Conservation (phyloP, 75 land plant genomes). For the Picea sitchensis region DNA sequence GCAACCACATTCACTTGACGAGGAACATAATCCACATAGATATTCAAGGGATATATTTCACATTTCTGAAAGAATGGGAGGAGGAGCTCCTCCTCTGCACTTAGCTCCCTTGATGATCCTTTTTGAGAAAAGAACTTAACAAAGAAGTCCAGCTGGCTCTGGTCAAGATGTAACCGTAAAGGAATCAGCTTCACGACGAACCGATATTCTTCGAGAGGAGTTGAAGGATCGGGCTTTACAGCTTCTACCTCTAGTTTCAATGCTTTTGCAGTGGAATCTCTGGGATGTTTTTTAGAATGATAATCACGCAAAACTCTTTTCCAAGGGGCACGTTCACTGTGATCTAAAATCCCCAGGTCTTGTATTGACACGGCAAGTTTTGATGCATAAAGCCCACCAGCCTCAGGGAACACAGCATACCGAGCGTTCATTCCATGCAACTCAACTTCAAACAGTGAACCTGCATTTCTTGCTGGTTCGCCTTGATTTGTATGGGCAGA, state of each 20-base stretch:
- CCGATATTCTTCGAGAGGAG: constrained; percentile 90
- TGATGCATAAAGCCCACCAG: constrained; percentile 49
- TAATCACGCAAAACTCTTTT: constrained; percentile 76
- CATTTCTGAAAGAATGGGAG: too few species aligned
- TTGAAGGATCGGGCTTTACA: constrained; percentile 78
- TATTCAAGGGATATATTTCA: too few species aligned
- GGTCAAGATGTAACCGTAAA: constrained; percentile 86
- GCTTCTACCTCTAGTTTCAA: constrained; percentile 77
- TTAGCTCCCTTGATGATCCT: too few species aligned
- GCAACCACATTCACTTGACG: too few species aligned
- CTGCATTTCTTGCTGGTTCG: constrained; percentile 39
- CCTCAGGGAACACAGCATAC: constrained; percentile 64
- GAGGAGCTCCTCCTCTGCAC: too few species aligned
- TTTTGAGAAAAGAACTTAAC: constrained; percentile 56
- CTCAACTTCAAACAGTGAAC: constrained; percentile 51
- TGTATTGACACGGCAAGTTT: constrained; percentile 54
- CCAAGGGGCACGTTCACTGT: constrained; percentile 87
- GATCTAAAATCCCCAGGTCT: constrained; percentile 71
- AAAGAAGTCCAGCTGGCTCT: constrained; percentile 85
- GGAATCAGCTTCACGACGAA: constrained; percentile 57
- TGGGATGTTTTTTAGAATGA: constrained; percentile 61
- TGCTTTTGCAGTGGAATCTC: constrained; percentile 79
- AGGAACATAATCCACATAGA: too few species aligned
- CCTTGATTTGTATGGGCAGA: constrained; percentile 9
- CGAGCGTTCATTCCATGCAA: constrained; percentile 50